phyloP scores from a whole-genome alignment of 2,329 filamentous ascomycete genomes.

The Dactylellina cionopaga region DNA sequence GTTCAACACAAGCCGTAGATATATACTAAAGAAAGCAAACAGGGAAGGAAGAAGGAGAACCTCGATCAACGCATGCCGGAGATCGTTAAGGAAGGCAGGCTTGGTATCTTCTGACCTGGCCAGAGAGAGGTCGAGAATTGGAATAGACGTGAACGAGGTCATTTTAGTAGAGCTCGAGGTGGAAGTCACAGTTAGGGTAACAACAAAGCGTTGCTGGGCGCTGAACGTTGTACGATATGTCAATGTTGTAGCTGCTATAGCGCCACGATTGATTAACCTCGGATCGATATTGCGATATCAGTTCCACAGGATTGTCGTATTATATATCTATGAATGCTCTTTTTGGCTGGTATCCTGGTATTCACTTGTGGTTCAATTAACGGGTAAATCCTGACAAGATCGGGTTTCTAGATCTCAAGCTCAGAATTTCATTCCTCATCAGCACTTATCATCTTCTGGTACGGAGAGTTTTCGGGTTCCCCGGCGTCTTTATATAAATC shows the following conservation, averaged over 20 bases:
- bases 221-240: too few species aligned
- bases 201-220: too few species aligned
- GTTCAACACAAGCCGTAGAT: neutral
- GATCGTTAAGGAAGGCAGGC: slow-evolving; percentile 73
- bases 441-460: neutral
- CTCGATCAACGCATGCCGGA: slow-evolving; percentile 80
- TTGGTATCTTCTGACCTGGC: slow-evolving; percentile 74
- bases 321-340: too few species aligned
- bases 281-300: neutral
- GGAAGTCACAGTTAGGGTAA: too few species aligned
- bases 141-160: slow-evolving; percentile 76
- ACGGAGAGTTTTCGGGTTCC: slow-evolving; percentile 10
- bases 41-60: slow-evolving; percentile 24
- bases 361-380: too few species aligned
- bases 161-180: too few species aligned
- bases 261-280: too few species aligned
- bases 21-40: neutral
- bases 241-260: neutral
- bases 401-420: neutral
- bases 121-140: slow-evolving; percentile 77
- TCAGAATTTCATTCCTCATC: neutral
- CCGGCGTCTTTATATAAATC: slow-evolving; percentile 31
- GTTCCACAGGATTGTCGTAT: too few species aligned
- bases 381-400: too few species aligned
- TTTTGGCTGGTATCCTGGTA: too few species aligned